phyloP scores from a whole-genome alignment of 108 stramenopile species.

The Phaeodactylum tricornutum region DNA sequence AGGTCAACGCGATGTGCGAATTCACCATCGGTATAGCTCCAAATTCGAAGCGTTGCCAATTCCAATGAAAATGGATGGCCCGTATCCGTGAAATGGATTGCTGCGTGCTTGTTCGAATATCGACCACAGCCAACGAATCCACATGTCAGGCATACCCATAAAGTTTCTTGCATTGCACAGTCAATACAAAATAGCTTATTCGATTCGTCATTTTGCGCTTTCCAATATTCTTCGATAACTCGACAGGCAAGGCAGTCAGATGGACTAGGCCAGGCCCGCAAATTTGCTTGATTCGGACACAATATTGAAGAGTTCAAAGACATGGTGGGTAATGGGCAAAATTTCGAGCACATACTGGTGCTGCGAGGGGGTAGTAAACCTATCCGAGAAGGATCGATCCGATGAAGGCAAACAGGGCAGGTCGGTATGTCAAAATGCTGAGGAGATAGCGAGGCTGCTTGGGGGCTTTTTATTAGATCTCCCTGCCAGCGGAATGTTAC shows the following conservation, averaged over 20 bases:
- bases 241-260: constrained; percentile 56
- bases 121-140: constrained; percentile 94
- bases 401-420: constrained; percentile 75
- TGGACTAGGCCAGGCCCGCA: constrained; percentile 45
- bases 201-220: constrained; percentile 6
- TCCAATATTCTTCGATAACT: constrained; percentile 46
- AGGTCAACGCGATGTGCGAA: constrained; percentile 86
- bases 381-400: constrained; percentile 54
- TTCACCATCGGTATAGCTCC: constrained; percentile 81
- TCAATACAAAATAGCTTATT: constrained; percentile 33
- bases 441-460: constrained; percentile 1
- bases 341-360: constrained; percentile 53
- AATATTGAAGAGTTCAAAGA: background rate
- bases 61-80: constrained; percentile 91
- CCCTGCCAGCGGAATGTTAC: constrained; percentile 20
- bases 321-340: constrained; percentile 37
- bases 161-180: constrained; percentile 70
- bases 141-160: constrained; percentile 95
- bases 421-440: constrained; percentile 22
- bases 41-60: constrained; percentile 87
- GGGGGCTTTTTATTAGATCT: background rate
- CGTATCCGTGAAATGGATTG: constrained; percentile 63
- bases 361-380: constrained; percentile 45
- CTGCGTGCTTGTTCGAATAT: constrained; percentile 81
- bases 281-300: constrained; percentile 51